These are phyloP conservation scores for Hypomontagnella submonticulosa DNA, from an alignment of 495 filamentous ascomycete species.

Conservation along the genomic window DNA sequence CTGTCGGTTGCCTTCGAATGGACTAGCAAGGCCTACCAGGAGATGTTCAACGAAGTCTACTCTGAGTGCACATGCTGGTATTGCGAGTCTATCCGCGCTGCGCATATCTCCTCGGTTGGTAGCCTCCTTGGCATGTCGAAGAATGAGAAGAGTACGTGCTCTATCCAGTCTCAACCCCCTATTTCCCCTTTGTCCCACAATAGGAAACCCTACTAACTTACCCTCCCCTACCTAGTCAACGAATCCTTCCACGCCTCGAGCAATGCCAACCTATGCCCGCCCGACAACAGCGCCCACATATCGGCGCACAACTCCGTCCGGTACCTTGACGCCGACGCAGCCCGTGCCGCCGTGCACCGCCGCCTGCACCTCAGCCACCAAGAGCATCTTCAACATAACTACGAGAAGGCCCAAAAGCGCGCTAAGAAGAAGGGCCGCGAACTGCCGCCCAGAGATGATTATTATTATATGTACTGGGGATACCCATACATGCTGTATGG, in stretches of 20 bases:
- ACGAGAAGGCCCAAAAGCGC: constrained; percentile 69
- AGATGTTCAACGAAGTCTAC: constrained; percentile 72
- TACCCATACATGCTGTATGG: constrained; percentile 59
- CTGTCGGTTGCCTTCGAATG: constrained; percentile 75
- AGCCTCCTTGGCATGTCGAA: constrained; percentile 55
- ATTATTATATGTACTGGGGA: constrained; percentile 63
- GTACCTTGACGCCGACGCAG: constrained; percentile 50
- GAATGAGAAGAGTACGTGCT: constrained; percentile 56
- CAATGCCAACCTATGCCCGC: constrained; percentile 63
- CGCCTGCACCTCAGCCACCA: constrained; percentile 58
- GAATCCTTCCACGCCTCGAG: constrained; percentile 66
- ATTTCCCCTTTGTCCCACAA: constrained; percentile 28
- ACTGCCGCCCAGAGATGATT: constrained; percentile 61
- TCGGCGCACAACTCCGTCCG: constrained; percentile 72
- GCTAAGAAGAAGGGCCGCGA: constrained; percentile 68
- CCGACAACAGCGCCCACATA: constrained; percentile 74
- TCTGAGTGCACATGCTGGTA: constrained; percentile 92
- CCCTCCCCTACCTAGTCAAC: constrained; percentile 53
- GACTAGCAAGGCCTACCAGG: constrained; percentile 77
- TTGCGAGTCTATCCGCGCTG: constrained; percentile 78
- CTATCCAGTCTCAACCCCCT: constrained; percentile 18
- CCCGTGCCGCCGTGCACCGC: constrained; percentile 64
- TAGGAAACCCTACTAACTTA: constrained; percentile 33
- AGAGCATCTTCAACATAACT: constrained; percentile 67
- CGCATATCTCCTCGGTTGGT: constrained; percentile 62